These are phyloP conservation scores for Psilocybe subaeruginosa DNA, from an alignment of 768 basidiomycete species.

Conservation along the genomic window DNA sequence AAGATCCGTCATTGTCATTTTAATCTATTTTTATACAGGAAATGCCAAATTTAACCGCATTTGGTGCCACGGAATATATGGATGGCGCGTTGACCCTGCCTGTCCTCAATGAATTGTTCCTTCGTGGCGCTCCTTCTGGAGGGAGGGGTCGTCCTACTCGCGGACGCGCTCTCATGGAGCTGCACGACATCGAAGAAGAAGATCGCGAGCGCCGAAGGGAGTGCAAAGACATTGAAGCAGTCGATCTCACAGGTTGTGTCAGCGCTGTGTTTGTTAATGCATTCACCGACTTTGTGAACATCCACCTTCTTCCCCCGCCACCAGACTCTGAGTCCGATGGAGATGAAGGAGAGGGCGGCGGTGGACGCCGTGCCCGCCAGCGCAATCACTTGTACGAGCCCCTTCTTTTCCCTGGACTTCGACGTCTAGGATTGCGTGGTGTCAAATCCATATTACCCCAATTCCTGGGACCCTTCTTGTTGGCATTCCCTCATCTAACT, in stretches of 20 bases:
- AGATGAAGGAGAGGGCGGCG: conserved; percentile 43
- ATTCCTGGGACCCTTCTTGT: conserved; percentile 71
- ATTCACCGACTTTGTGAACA: conserved; percentile 79
- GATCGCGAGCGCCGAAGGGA: conserved; percentile 75
- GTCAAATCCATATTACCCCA: conserved; percentile 76
- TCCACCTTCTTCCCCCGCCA: conserved; percentile 53
- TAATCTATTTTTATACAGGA: conserved; percentile 52
- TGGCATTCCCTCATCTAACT: conserved; percentile 84
- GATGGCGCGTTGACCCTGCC: conserved; percentile 86
- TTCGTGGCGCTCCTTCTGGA: conserved; percentile 77
- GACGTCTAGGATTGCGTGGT: conserved; percentile 80
- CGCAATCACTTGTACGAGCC: conserved; percentile 50
- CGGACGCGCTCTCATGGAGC: conserved; percentile 54
- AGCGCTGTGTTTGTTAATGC: conserved; percentile 88
- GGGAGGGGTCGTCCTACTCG: conserved; percentile 71
- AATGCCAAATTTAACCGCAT: conserved; percentile 81
- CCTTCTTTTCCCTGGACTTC: conserved; percentile 67
- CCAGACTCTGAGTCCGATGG: conserved; percentile 43
- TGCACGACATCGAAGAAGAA: conserved; percentile 70
- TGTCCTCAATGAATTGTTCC: conserved; percentile 88
- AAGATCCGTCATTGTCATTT: conserved; percentile 3
- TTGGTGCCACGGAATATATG: conserved; percentile 99
- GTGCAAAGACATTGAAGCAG: conserved; percentile 80
- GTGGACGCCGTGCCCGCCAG: conserved; percentile 31
- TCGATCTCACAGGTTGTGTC: conserved; percentile 95